Evolutionary conservation across 805 yeast genomes (phyloP), one percentile per base, ranked within the genome.

Genomic region (Starmerella sirachaensis): DNA sequence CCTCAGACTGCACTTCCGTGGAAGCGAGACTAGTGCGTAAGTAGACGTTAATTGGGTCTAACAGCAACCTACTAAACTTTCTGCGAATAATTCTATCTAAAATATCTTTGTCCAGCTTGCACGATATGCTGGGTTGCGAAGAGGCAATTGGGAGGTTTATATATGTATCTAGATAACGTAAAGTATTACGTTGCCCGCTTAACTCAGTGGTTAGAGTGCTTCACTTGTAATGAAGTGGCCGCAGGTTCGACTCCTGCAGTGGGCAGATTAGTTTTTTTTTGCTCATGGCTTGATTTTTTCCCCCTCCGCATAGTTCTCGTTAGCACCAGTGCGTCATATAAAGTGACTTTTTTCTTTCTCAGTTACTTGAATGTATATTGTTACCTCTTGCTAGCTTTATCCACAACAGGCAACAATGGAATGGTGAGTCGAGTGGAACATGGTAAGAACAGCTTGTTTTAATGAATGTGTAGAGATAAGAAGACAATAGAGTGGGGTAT

Each of bases 1-100:
- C 45, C 33, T 33, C 17, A n/a, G 30, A 51, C 52, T 13, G 27
- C 33, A 2, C 29, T 52, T 8, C 49, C 51, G 2, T 52, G 56
- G 56, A 49, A 49, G 40, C 46, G 56, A 13, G 52, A 45, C 20
- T 50, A 37, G 35, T n/a, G n/a, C n/a, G n/a, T n/a, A n/a, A n/a
- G n/a, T n/a, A n/a, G 6, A 8, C 14, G 7, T 21, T 9, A 11
- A 12, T 8, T 8, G 7, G n/a, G 9, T 18, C n/a, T 28, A 14
- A 9, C 16, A 11, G 18, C 16, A 21, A 6, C 19, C 3, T 8
- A 2, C 9, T 19, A 29, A 8, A 13, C 6, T 10, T 8, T 8
- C 3, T 11, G 6, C 20, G 12, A 12, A 6, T 12, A 18, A 24
- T 33, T 18, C 11, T 10, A 20, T 31, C 7, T 8, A 18, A 9